Base-by-base conservation (phyloP, 2,329 filamentous ascomycete genomes). In the Lachnellula hyalina region DNA sequence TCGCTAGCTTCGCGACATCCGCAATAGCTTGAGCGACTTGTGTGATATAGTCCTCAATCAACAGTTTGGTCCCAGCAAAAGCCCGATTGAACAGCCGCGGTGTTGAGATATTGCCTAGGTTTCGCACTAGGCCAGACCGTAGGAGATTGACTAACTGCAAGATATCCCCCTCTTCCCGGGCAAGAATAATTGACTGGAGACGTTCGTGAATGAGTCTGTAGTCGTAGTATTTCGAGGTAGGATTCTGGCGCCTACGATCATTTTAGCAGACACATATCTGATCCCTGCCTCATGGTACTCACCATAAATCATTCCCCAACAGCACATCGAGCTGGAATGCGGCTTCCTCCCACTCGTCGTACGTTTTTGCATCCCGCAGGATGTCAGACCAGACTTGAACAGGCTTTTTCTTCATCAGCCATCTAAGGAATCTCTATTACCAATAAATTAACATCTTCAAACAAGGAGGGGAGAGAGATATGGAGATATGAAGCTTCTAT, bases 1-100 rank as follows among this genome's bases (percentile, higher is more conserved):
- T 86, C 19, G 87, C 84, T 51, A 90, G 77, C 19, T 75, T 64
- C 28, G 85, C 85, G 38, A 96, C 85, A 66, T 92, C 86, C 57
- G 89, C 82, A 52, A 96, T 83, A 1, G 89, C 87, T 55, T 87
- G 82, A n/a, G 87, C 87, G 36, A 96, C 86, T 67, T 93, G 85
- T 0, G 86, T 85, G 58, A 96, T 86, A 67, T 96, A 96, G 70
- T 95, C 89, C 67, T 96, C 91, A 58, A 96, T 95, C 47, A 96
- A 74, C 51, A 89, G 82, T 70, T 96, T 96, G 1, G 92, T 96
- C 15, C 92, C 92, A 1, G 88, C 87, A 68, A 94, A 94, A 12
- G 90, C 87, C 55, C 86, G 82, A 65, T 92, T 92, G 74, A 91
- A 96, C 1, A 96, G 77, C 59, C 85, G 85, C 2, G 89, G 84